These are phyloP conservation scores for Cladophialophora carrionii DNA, from an alignment of 2,329 filamentous ascomycete genomes.

Conservation along the genomic window DNA sequence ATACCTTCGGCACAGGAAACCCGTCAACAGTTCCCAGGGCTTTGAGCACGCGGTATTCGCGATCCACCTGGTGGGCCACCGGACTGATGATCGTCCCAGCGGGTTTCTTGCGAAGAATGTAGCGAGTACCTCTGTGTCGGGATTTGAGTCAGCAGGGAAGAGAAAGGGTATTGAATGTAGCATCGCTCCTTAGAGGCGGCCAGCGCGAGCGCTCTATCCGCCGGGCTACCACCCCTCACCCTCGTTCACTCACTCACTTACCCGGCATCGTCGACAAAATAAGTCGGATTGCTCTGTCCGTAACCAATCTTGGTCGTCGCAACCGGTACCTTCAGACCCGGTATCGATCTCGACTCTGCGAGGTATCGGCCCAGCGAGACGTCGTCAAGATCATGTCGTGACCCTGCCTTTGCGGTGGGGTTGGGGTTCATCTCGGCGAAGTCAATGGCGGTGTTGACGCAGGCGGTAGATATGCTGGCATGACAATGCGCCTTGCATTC, in stretches of 20 bases:
- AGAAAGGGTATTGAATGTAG: neutral
- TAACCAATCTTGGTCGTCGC: slow-evolving; percentile 33
- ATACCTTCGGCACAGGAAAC: slow-evolving; percentile 74
- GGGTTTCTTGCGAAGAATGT: slow-evolving; percentile 87
- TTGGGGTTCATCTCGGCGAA: slow-evolving; percentile 13
- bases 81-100: slow-evolving; percentile 81
- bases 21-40: slow-evolving; percentile 68
- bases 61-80: slow-evolving; percentile 86
- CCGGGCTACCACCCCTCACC: neutral
- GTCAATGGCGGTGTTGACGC: neutral
- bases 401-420: slow-evolving; percentile 3
- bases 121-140: slow-evolving; percentile 58
- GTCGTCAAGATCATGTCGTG: slow-evolving; percentile 30
- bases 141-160: too few species aligned
- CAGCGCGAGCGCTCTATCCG: neutral
- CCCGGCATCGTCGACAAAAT: slow-evolving; percentile 33
- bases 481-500: neutral
- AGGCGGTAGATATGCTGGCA: neutral
- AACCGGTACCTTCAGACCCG: slow-evolving; percentile 25
- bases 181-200: too few species aligned
- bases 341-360: slow-evolving; percentile 19
- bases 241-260: slow-evolving; percentile 14
- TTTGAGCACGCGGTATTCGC: slow-evolving; percentile 80
- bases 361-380: slow-evolving; percentile 25
- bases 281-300: slow-evolving; percentile 33